Evolutionary conservation across 768 basidiomycete genomes (phyloP).

Genomic region (Galerina sulciceps): DNA sequence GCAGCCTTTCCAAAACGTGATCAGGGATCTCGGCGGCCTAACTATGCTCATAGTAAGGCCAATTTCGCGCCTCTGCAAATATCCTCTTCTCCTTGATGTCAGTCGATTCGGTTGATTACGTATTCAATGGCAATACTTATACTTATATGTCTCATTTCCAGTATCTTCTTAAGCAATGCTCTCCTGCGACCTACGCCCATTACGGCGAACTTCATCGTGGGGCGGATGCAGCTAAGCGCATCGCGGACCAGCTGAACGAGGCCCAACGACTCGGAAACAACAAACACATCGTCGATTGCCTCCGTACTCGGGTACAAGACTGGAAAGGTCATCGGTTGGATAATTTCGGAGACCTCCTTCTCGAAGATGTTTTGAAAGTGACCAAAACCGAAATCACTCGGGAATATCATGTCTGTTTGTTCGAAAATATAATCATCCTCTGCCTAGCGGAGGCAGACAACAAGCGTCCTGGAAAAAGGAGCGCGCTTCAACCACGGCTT

Average conservation of each 20-base stretch:
- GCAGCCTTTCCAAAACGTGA: constrained; percentile 81
- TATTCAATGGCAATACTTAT: constrained; percentile 8
- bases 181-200: constrained; percentile 63
- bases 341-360: constrained; percentile 91
- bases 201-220: constrained; percentile 85
- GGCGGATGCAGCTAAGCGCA: constrained; percentile 85
- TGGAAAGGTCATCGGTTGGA: constrained; percentile 98
- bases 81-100: constrained; percentile 92
- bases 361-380: constrained; percentile 95
- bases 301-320: constrained; percentile 88
- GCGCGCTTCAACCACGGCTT: constrained; percentile 59
- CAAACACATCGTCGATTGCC: constrained; percentile 83
- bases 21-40: constrained; percentile 90
- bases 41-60: constrained; percentile 98
- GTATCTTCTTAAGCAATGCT: constrained; percentile 79
- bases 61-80: constrained; percentile 98
- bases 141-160: constrained; percentile 30
- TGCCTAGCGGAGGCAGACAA: constrained; percentile 93
- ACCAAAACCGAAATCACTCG: constrained; percentile 96
- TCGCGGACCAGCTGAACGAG: constrained; percentile 96
- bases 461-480: constrained; percentile 61
- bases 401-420: constrained; percentile 98
- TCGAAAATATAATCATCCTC: constrained; percentile 92
- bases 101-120: constrained; percentile 31
- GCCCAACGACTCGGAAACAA: constrained; percentile 92